Base-by-base conservation (phyloP, 805 yeast species). In the Wickerhamomyces strasburgensis region DNA sequence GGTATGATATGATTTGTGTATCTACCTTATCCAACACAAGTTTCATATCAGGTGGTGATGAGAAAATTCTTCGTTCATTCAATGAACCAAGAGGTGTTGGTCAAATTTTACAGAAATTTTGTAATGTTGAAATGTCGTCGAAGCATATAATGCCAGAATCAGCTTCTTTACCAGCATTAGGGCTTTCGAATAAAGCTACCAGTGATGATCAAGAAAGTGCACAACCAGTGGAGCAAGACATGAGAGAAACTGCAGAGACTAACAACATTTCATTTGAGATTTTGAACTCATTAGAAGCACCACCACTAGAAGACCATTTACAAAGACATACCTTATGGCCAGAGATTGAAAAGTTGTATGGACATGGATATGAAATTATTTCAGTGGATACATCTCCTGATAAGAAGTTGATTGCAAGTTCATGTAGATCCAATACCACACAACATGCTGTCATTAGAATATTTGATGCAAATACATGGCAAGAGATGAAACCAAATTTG, bases 281-380 rank as follows among this genome's bases (percentile, higher is more conserved):
- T n/a, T 58, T 79, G 16, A 57, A 65, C 4, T 50, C 67, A 0
- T 60, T 84, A 30, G 44, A 46, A 0, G 54, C 61, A 0, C 89
- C 95, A 7, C 98, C 98, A 0, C 62, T 82, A 31, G 99, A 93
- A 58, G 96, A 90, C 52, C 84, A 85, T 43, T 65, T 93, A 19
- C 98, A 93, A 57, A 72, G 98, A 52, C 86, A 80, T 54, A 85
- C 98, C 0, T 65, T 93, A 36, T 93, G 94, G 82, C 98, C 98
- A 0, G 99, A 93, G 56, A 65, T 82, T 38, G 98, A 93, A 52
- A 93, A 93, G 57, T 61, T 93, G 30, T 93, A 93, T 54, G 99
- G 99, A 0, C 99, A 93, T 58, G 99, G 99, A 7, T 94, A 87
- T 60, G 99, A 94, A 57, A 78, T 89, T 27, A 77, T 87, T 0